phyloP scores from a whole-genome alignment of 768 basidiomycete species.

The Strobilomyces echinocephalus region DNA sequence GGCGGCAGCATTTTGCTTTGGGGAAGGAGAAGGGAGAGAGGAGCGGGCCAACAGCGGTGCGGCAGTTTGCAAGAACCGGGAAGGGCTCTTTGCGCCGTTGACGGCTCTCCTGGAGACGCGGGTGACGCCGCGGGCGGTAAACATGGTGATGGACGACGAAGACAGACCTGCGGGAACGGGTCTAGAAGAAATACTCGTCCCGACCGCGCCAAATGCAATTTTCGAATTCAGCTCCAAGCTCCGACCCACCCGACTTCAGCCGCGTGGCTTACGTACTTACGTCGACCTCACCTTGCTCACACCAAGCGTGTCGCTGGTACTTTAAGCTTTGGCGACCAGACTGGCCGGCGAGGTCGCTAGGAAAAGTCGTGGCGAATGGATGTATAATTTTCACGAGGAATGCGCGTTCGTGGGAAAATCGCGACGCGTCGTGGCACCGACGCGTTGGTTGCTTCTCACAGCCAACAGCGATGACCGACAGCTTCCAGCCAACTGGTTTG shows the following conservation, averaged over 20 bases:
- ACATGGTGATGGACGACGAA: conserved; percentile 54
- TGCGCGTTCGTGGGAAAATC: conserved; percentile 13
- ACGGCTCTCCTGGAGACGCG: conserved; percentile 83
- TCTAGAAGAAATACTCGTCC: conserved; percentile 31
- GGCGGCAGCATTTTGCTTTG: conserved; percentile 43
- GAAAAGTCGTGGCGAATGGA: too few relatives aligned
- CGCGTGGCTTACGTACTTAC: conserved; percentile 28
- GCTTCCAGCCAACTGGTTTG: conserved; percentile 24
- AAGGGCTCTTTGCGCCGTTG: conserved; percentile 68
- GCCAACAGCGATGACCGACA: background rate
- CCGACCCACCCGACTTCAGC: conserved; percentile 30
- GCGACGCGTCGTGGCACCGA: conserved; percentile 10
- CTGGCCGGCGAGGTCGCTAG: too few relatives aligned
- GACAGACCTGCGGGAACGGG: conserved; percentile 13
- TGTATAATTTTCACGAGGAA: too few relatives aligned
- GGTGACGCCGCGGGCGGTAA: conserved; percentile 82
- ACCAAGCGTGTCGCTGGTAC: too few relatives aligned
- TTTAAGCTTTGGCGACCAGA: too few relatives aligned
- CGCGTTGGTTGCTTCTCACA: too few relatives aligned
- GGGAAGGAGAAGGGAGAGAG: conserved; percentile 40
- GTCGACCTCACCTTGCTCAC: too few relatives aligned
- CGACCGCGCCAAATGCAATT: conserved; percentile 11
- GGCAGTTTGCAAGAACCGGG: conserved; percentile 78
- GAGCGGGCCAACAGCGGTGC: conserved; percentile 52
- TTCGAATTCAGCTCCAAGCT: conserved; percentile 26